These are phyloP conservation scores for Yamadazyma pseudoaaseri DNA, from an alignment of 1,139 yeast genomes.

Conservation along the genomic window DNA sequence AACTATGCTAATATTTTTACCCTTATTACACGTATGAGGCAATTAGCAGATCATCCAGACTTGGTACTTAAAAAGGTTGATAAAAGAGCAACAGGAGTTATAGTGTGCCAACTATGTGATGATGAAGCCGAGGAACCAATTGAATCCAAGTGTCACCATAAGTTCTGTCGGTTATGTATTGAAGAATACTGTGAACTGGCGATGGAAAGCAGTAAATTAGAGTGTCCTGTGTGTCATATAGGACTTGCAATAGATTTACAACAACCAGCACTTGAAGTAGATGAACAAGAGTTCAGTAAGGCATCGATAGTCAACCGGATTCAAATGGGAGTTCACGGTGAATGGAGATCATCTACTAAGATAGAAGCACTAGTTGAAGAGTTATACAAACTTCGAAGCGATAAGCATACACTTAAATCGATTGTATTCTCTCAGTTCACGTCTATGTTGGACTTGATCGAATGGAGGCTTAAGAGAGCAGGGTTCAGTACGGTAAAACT, in stretches of 20 bases:
- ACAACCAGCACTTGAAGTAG: conserved; percentile 83
- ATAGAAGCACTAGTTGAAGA: conserved; percentile 96
- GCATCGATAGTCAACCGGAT: conserved; percentile 89
- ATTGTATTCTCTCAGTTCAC: conserved; percentile 97
- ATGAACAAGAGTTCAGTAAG: conserved; percentile 60
- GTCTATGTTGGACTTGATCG: conserved; percentile 91
- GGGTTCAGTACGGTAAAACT: conserved; percentile 92
- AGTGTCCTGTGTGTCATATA: conserved; percentile 96
- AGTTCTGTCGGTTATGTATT: conserved; percentile 88
- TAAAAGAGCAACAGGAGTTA: conserved; percentile 44
- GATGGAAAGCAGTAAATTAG: conserved; percentile 60
- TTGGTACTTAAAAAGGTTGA: conserved; percentile 67
- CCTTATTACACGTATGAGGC: conserved; percentile 94
- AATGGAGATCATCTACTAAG: conserved; percentile 91
- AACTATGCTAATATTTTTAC: conserved; percentile 97
- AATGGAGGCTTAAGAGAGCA: conserved; percentile 91
- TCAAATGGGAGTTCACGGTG: conserved; percentile 66
- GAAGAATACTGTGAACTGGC: conserved; percentile 86
- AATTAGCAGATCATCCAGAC: conserved; percentile 97
- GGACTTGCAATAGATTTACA: conserved; percentile 85
- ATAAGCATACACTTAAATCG: conserved; percentile 84
- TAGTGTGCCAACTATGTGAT: conserved; percentile 90
- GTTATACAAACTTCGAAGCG: conserved; percentile 80
- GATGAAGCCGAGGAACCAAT: conserved; percentile 98
- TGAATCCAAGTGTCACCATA: conserved; percentile 89